Evolutionary conservation across 2,329 filamentous ascomycete genomes (phyloP).

Genomic region (Lasiodiplodia theobromae): DNA sequence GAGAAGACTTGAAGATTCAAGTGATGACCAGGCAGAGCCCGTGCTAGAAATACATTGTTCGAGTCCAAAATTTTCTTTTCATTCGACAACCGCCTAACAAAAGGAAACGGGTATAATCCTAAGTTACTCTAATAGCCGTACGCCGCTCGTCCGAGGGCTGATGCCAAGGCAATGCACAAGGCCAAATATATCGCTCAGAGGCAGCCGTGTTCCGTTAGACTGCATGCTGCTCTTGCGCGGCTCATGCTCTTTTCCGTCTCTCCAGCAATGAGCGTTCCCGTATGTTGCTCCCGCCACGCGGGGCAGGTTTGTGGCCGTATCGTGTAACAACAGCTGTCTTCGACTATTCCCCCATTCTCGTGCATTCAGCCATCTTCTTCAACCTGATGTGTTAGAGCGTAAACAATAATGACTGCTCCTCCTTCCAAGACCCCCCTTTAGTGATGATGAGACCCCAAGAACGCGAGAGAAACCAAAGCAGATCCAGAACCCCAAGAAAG

Average conservation of each 20-base stretch:
- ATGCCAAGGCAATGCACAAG: conserved; percentile 21
- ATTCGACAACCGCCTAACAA: conserved; percentile 21
- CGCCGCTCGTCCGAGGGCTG: conserved; percentile 19
- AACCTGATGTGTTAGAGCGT: conserved; percentile 11
- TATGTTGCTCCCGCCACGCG: conserved; percentile 15
- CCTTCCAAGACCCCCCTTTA: conserved; percentile 3
- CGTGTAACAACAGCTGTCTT: conserved; percentile 3
- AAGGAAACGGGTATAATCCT: conserved; percentile 28
- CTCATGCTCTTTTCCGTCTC: conserved; percentile 15
- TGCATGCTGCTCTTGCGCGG: conserved; percentile 21
- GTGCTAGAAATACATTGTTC: not conserved
- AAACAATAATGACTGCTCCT: conserved; percentile 12
- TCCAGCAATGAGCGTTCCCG: conserved; percentile 20
- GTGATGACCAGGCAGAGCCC: not conserved
- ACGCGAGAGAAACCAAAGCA: conserved; percentile 18
- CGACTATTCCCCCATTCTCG: not conserved
- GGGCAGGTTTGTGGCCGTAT: not conserved
- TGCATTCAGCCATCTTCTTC: conserved; percentile 8
- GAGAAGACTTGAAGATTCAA: not conserved
- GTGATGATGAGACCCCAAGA: conserved; percentile 14
- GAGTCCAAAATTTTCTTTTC: conserved; percentile 20
- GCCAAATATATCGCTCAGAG: conserved; percentile 19
- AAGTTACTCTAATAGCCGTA: conserved; percentile 27
- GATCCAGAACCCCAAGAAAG: conserved; percentile 16
- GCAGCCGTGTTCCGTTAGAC: conserved; percentile 15